Evolutionary conservation across 2,329 filamentous ascomycete genomes (phyloP), one percentile per base, ranked within the genome.

Genomic region (Colletotrichum sp.): DNA sequence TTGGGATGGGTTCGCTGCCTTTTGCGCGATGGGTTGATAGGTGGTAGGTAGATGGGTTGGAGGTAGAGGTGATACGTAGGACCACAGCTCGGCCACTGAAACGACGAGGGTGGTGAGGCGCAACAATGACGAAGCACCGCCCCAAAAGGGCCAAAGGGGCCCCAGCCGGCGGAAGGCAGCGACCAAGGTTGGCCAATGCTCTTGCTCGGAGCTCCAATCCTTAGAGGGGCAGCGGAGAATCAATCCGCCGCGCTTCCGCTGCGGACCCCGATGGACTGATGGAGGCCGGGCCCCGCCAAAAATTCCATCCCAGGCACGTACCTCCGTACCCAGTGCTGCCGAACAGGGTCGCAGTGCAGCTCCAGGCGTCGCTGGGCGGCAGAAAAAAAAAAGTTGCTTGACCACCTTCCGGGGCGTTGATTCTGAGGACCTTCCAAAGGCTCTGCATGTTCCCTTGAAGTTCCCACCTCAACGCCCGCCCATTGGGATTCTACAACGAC

Each of bases 101-200:
- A 77, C 75, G 64, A 77, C 70, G 65, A 71, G 59, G 60, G 64
- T 63, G 62, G 44, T 76, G 72, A 80, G 79, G 79, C 79, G 80
- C 78, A 80, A 81, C 78, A 78, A 81, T 81, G 80, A 81, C 79
- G 80, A 81, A 79, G 79, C 77, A 65, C 62, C 65, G 57, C 59
- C 65, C 75, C 48, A 30, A 44, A 63, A 52, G 44, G 44, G 44
- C 48, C 55, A 60, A 63, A 52, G 44, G 44, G 44, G 44, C 44
- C 44, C 44, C 44, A 52, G n/a, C 44, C 44, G 12, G 44, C n/a
- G 44, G 59, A 48, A 55, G 62, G 62, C 63, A 69, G 63, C 44
- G 36, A 48, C 71, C 39, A 59, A 67, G 22, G 68, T 71, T 77
- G 76, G 74, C 69, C 76, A 67, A 69, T 76, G 76, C 76, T 69